A percentile compares a stretch with the other conserved stretches of the same genome.
These are phyloP conservation scores for Eucalyptus cloeziana DNA, from an alignment of 345 rosid species.

Conservation along the genomic window DNA sequence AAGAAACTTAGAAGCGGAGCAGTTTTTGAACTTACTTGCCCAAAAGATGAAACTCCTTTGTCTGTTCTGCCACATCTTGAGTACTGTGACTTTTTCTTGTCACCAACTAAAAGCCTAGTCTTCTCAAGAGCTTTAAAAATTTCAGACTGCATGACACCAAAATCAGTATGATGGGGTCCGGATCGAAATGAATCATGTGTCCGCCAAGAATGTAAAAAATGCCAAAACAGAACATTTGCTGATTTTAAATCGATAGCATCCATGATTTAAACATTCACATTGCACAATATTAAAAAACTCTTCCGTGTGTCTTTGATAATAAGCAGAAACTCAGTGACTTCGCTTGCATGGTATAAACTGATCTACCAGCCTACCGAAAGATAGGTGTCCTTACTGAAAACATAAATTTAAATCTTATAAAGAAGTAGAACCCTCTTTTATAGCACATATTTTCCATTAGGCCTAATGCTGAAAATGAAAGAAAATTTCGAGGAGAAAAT, in stretches of 20 bases:
- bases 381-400: not conserved
- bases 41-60: conserved; percentile 90
- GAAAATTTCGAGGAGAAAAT: not conserved
- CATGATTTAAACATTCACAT: not conserved
- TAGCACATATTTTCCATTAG: not conserved
- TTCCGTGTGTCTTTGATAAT: not conserved
- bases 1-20: not conserved
- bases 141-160: conserved; percentile 50
- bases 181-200: not conserved
- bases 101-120: conserved; percentile 71
- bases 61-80: conserved; percentile 97
- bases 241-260: not conserved
- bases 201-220: not conserved
- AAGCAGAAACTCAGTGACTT: not conserved
- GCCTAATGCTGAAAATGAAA: not conserved
- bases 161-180: not conserved
- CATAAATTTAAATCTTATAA: not conserved
- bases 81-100: conserved; percentile 62
- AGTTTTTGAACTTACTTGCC: conserved; percentile 50
- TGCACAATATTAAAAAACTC: not conserved
- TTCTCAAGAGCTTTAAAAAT: conserved; percentile 75
- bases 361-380: not conserved
- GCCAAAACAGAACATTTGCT: not conserved
- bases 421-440: not conserved
- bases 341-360: not conserved